Base-by-base conservation (phyloP, 345 rosid species). In the Eucalyptus paniculata region DNA sequence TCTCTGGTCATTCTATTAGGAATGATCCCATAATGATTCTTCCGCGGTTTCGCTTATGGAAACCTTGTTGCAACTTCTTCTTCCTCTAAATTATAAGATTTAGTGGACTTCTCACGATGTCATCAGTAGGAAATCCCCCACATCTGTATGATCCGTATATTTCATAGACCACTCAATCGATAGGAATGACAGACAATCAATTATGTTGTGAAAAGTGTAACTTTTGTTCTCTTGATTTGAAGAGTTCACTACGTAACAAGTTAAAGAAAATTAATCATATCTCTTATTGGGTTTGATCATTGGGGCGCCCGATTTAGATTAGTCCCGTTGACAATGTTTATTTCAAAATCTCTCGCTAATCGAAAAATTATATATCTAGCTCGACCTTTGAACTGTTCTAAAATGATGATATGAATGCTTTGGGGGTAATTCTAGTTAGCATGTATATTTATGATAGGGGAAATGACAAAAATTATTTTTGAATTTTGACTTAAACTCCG, bases 111-210 rank as follows among this genome's bases (percentile, higher is more conserved):
- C 44, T 72, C 2, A 2, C 26, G 21, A 19, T 2, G 26, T 3
- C 8, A 10, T 32, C 12, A 9, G 6, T 2, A 11, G 4, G 12
- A 4, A 69, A 34, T 21, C 7, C 2, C 42, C 7, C 42, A 32
- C 12, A 3, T 69, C 13, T 19, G 6, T 19, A 4, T 21, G 9
- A 32, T 69, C 12, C 13, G 3, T 8, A 18, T 37, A 10, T 3
- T 72, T 34, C 7, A 72, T 3, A 0, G 6, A 37, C 13, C 3
- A 1, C 40, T 19, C 45, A 34, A 2, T 37, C 0, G 1, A 5
- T 34, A 72, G 3, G 26, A 72, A 23, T 1, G 13, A 1, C 1
- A 9, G 4, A 10, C 26, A 10, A 72, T 72, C 8, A 72, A 72
- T 72, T 14, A 10, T 18, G 40, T 4, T 0, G 21, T 67, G 40